Conservation (phyloP, 1,284 basidiomycete species). For the Athelia sp. region DNA sequence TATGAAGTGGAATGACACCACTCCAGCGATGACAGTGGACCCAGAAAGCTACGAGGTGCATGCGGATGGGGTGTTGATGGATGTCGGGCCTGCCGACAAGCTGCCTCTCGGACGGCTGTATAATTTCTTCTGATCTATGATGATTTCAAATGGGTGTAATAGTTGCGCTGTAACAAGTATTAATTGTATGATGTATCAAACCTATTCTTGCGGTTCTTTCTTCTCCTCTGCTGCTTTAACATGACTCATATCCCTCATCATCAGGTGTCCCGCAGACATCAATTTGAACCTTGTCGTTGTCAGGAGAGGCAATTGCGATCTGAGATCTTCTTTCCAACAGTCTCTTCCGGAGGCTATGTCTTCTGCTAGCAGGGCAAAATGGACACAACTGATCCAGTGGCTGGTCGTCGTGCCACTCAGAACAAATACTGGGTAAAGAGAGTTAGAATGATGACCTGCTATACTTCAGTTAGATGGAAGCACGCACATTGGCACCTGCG, state of each 20-base stretch:
- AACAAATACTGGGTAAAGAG: not conserved
- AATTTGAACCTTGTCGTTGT: too few relatives aligned
- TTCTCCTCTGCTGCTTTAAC: too few relatives aligned
- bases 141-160: not conserved
- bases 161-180: too few relatives aligned
- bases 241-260: too few relatives aligned
- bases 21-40: constrained; percentile 87
- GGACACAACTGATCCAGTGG: not conserved
- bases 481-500: not conserved
- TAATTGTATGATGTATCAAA: too few relatives aligned
- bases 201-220: too few relatives aligned
- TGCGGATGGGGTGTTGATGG: constrained; percentile 42
- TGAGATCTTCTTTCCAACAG: constrained; percentile 6
- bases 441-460: not conserved
- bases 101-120: constrained; percentile 71
- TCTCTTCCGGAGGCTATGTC: not conserved
- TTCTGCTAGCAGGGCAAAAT: not conserved
- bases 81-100: constrained; percentile 70
- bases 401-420: not conserved
- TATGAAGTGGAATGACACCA: constrained; percentile 89
- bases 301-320: not conserved
- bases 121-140: constrained; percentile 58
- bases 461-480: not conserved
- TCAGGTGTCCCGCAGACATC: too few relatives aligned
- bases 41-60: constrained; percentile 89